Conservation (phyloP, 192 early-diverging fungal genomes). For the Cetraspora pellucida region DNA sequence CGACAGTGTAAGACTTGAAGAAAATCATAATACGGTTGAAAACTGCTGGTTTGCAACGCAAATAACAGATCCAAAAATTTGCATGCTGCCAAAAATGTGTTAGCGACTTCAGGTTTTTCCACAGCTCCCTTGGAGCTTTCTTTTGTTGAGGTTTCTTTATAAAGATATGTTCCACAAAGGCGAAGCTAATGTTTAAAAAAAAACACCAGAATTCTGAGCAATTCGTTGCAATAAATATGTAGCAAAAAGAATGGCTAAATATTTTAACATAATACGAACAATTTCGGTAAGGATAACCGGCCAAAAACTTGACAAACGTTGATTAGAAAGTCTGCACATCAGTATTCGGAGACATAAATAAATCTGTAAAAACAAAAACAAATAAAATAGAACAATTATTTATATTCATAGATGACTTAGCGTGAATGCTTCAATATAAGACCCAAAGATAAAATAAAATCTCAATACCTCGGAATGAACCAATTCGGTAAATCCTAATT, state of each 20-base stretch:
- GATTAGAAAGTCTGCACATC: slow-evolving; percentile 74
- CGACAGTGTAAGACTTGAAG: background rate
- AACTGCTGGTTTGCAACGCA: slow-evolving; percentile 78
- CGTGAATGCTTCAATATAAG: background rate
- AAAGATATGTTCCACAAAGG: slow-evolving; percentile 64
- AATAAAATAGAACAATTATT: background rate
- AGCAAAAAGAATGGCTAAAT: background rate
- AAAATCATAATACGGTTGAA: slow-evolving; percentile 70
- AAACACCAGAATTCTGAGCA: background rate
- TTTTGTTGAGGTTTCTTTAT: slow-evolving; percentile 33
- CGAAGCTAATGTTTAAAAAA: slow-evolving; percentile 54
- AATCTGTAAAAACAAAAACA: slow-evolving; percentile 43
- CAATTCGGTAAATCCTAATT: slow-evolving; percentile 63
- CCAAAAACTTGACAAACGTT: slow-evolving; percentile 90
- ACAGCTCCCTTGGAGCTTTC: slow-evolving; percentile 46
- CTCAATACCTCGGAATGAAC: slow-evolving; percentile 70
- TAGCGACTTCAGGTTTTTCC: slow-evolving; percentile 71
- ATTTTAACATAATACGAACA: slow-evolving; percentile 44
- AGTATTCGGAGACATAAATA: slow-evolving; percentile 83
- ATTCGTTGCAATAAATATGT: background rate
- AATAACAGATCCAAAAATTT: slow-evolving; percentile 87
- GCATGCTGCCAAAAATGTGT: slow-evolving; percentile 79
- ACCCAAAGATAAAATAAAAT: background rate
- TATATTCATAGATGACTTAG: background rate
- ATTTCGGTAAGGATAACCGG: slow-evolving; percentile 88